Base-by-base conservation (phyloP, 768 basidiomycete species). In the Gelatoporia subvermispora region DNA sequence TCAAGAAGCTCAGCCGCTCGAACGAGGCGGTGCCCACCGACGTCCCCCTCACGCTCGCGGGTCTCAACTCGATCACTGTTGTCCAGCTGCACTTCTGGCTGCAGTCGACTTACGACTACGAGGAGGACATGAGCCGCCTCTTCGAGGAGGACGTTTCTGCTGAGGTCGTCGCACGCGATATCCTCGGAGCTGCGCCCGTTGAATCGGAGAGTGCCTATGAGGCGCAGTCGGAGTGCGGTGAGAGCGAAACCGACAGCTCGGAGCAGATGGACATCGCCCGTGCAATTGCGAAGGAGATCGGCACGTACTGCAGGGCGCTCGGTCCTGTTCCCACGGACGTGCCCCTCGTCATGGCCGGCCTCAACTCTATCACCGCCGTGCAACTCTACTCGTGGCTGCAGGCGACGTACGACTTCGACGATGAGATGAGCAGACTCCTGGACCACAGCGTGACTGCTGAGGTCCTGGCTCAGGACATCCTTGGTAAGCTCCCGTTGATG, bases 1-100 rank as follows among this genome's bases (percentile, higher is more conserved):
- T 69, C 13, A 52, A 64, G 2, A 56, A 49, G 36, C 50, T 71
- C 24, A 62, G 62, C 51, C 64, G 64, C 48, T 57, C 64, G 34
- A 49, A 49, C 3, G 55, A 56, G 16, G 45, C 60, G 15, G 35
- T 70, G 24, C 57, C 60, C 10, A 60, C 57, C 40, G 64, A 68
- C 53, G 57, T 55, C 24, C 62, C 69, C 1, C 60, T 71, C 22
- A 56, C 64, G 28, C 62, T 64, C 49, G 58, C 63, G 0, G 67
- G 66, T 37, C 64, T 70, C 40, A 64, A 65, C 31, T 60, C 65
- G 35, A 59, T 59, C 51, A 65, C 61, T 5, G 54, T 65, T 7
- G 58, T 62, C 17, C 56, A 59, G 25, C 55, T 69, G 22, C 56
- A 62, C 52, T 56, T 62, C 57, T 68, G 66, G 67, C 50, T 68